Evolutionary conservation across 176 grass and related monocot genomes (phyloP).

Genomic region (Sorghum bicolor): Sorghum_bicolor_NCBIv3 NC_012876.2:5226501-5227000

Average conservation of each 20-base stretch:
- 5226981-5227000: background rate
- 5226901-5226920: background rate
- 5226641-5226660: background rate
- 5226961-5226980: background rate
- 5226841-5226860: background rate
- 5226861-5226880: background rate
- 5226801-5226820: background rate
- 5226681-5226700: background rate
- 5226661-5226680: background rate
- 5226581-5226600: background rate
- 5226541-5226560: background rate
- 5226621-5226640: background rate
- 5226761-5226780: background rate
- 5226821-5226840: background rate
- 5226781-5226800: background rate
- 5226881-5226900: background rate
- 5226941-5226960: no score
- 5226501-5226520: background rate
- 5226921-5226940: no score
- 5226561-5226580: background rate
- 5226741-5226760: background rate
- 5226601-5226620: background rate
- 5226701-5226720: background rate
- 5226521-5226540: background rate
- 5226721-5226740: no score